phyloP scores from a whole-genome alignment of 2,329 filamentous ascomycete genomes.

The Thermothelomyces thermophilus region DNA sequence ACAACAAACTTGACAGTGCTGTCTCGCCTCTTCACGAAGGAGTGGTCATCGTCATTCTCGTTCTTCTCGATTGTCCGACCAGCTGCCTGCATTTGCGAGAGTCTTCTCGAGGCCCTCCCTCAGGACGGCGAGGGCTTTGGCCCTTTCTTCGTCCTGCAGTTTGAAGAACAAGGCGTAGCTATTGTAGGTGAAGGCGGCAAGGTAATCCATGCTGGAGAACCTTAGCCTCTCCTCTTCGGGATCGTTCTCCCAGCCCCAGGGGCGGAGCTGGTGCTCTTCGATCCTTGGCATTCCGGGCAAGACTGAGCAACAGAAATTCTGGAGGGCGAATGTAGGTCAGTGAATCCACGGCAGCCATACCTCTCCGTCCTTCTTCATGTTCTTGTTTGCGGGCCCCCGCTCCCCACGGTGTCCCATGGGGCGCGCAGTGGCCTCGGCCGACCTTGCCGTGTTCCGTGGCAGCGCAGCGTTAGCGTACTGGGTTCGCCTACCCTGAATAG shows the following conservation, averaged over 20 bases:
- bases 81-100: constrained; percentile 33
- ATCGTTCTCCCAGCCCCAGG: constrained; percentile 33
- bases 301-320: neutral
- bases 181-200: constrained; percentile 31
- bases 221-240: constrained; percentile 33
- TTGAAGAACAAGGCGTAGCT: constrained; percentile 37
- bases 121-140: constrained; percentile 23
- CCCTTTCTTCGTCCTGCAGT: constrained; percentile 26
- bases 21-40: constrained; percentile 27
- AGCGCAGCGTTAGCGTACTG: neutral
- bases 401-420: no score
- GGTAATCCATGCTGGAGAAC: constrained; percentile 34
- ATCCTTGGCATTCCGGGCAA: constrained; percentile 4
- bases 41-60: constrained; percentile 29
- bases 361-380: no score
- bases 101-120: constrained; percentile 33
- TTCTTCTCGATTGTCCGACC: constrained; percentile 36
- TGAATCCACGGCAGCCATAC: neutral
- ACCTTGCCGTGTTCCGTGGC: neutral
- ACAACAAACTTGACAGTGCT: constrained; percentile 26
- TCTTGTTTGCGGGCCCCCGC: no score
- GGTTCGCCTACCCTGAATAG: no score
- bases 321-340: neutral
- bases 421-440: no score
- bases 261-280: constrained; percentile 25